Evolutionary conservation across 495 filamentous ascomycete genomes (phyloP), one percentile per base, ranked within the genome.

Genomic region (Tuber indicum): DNA sequence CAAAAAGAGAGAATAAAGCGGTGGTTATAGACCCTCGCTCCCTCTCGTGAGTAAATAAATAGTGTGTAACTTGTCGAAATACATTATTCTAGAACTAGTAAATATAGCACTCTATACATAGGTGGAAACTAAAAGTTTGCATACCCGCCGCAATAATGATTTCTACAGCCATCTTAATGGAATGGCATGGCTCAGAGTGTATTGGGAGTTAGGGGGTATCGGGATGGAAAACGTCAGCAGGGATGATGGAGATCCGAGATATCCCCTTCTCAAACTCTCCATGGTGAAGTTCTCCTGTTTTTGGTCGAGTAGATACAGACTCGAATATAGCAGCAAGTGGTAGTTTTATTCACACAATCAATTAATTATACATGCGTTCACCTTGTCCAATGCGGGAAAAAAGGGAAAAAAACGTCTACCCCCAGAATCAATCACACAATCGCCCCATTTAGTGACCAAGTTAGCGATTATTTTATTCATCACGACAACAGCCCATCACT

Each of bases 1-100:
- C 39, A 26, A 75, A 36, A 77, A 76, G 52, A 71, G 85, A 76
- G 75, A 75, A 43, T 80, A 74, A 71, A 23, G 44, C 21, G 19
- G 4, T 72, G 74, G 74, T 45, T 58, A 58, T 41, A 75, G 70
- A n/a, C 49, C 14, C 72, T 66, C 74, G 76, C 39, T 41, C 21
- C 32, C 10, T 42, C n/a, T 23, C 5, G 39, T 39, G 32, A 32
- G 39, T 39, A 21, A 32, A 72, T 39, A 21, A 32, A 72, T 14
- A 43, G n/a, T 62, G 52, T 62, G 14, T 52, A n/a, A 52, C n/a
- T 23, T 52, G 9, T 62, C 3, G 12, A 62, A 32, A 62, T 16
- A 32, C n/a, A 62, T 32, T 62, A 62, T 62, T 32, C 49, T 62
- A 62, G 52, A 62, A n/a, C n/a, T 32, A 62, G 52, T 62, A 62